Base-by-base conservation (phyloP, 371 early-diverging fungal genomes). In the Actinomortierella wolfii region DNA sequence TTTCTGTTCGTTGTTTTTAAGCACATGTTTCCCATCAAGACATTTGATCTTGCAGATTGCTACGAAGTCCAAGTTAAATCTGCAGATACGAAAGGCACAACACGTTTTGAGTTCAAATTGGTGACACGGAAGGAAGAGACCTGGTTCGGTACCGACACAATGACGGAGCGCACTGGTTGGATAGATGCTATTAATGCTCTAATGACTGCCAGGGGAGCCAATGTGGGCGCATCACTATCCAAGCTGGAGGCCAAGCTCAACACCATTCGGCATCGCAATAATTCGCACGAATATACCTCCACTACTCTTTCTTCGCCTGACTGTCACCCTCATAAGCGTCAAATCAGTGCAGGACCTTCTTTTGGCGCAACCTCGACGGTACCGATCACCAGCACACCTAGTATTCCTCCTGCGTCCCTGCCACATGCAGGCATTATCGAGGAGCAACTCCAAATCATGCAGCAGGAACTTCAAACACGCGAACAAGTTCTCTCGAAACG, bases 71-170 rank as follows among this genome's bases (percentile, higher is more conserved):
- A 65, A 23, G 66, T 66, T 55, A 71, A 59, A 23, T 55, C 66
- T 1, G 56, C 60, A 25, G 73, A 71, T 44, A 55, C 59, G 1
- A 71, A 66, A 25, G 59, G 62, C 15, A 51, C 73, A 4, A 66
- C 66, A n/a, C 73, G 73, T 1, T 71, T 71, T 49, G 73, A 71
- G 34, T 71, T 71, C 63, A 71, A 71, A 45, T 26, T 71, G 8
- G 66, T 66, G 21, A 71, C 66, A 7, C 73, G 73, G 14, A 65
- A 59, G n/a, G 73, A 71, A 26, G 73, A 71, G 40, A 59, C 59
- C 14, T 66, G 66, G 73, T 66, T 71, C 23, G 66, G 66, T 1
- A 66, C 73, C 18, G 73, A 71, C 20, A 71, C 73, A 0, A 71
- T 71, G 66, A 59, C 56, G 17, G 73, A 71, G 21, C 57, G 73